phyloP scores from a whole-genome alignment of 2,329 filamentous ascomycete genomes.

The Aspergillus fijiensis region DNA sequence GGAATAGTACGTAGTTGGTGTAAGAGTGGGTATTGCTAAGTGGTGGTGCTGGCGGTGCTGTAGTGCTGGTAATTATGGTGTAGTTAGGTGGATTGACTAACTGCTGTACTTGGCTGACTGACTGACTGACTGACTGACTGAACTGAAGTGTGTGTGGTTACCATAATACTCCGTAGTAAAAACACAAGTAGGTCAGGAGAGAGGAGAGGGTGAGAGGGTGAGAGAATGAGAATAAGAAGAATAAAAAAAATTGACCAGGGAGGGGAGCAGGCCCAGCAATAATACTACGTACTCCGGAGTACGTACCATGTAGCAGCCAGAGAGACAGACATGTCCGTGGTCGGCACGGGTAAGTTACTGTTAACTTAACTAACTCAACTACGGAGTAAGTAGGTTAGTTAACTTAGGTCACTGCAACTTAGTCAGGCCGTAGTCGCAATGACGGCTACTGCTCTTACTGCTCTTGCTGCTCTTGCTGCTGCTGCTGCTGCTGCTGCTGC shows the following conservation, averaged over 20 bases:
- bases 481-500: not conserved
- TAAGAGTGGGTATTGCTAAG: not conserved
- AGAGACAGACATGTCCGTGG: not conserved
- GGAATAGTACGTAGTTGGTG: not conserved
- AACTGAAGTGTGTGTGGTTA: too few relatives aligned
- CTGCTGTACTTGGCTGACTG: too few relatives aligned
- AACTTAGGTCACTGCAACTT: not conserved
- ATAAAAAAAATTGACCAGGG: not conserved
- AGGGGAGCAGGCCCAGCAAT: not conserved
- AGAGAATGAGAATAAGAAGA: not conserved
- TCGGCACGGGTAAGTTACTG: not conserved
- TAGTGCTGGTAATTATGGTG: not conserved
- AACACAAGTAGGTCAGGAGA: not conserved
- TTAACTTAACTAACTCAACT: too few relatives aligned
- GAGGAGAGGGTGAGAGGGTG: not conserved
- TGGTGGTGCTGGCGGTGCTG: not conserved
- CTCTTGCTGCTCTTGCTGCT: not conserved
- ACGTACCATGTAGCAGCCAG: too few relatives aligned
- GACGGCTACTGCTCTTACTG: not conserved
- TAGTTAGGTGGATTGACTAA: not conserved
- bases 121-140: too few relatives aligned
- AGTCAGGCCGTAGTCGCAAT: not conserved
- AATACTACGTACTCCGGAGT: not conserved
- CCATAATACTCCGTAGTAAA: not conserved
- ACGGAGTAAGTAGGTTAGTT: too few relatives aligned